Evolutionary conservation across 1,284 basidiomycete species (phyloP), one percentile per base, ranked within the genome.

Genomic region (Boletus subluridellus): DNA sequence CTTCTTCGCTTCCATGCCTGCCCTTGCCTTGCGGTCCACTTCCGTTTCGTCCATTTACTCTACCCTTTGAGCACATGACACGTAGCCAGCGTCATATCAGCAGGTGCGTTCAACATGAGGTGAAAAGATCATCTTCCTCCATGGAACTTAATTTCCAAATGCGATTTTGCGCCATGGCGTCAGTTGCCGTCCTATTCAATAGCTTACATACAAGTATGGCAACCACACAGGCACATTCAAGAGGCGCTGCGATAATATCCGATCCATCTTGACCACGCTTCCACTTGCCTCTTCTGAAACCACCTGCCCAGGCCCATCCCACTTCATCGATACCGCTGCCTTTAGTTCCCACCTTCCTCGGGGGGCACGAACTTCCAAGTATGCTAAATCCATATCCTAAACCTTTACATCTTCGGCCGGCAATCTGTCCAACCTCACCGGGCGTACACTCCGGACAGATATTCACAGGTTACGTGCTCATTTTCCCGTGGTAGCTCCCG

Each of bases 201-300:
- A 41, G 56, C 60, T 68, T 62, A 65, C 60, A 55, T 62, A 65
- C 60, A 54, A 58, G 63, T 65, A 61, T 66, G 59, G 66, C 46
- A 72, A 66, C 68, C 59, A 64, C 59, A 64, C 60, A 68, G 67
- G 61, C 67, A 72, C 69, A 58, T 63, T 50, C 30, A 38, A 59
- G 42, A 60, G 59, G 69, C 60, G 56, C 61, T 70, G 67, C 55
- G 63, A 69, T 71, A 73, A 74, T 74, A 51, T 71, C 69, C 69
- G 72, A 68, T 61, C 59, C 55, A 68, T 59, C 55, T 60, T 57
- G 52, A n/a, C 59, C 68, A 70, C 57, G 66, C 68, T 54, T 57
- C 48, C 51, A 45, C 58, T 58, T 64, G 60, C 61, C 61, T 53
- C 54, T 71, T 66, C 57, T 61, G 62, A 66, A 37, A 7, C 42